Conservation (phyloP, 495 filamentous ascomycete genomes). For the Podospora tetraspora region DNA sequence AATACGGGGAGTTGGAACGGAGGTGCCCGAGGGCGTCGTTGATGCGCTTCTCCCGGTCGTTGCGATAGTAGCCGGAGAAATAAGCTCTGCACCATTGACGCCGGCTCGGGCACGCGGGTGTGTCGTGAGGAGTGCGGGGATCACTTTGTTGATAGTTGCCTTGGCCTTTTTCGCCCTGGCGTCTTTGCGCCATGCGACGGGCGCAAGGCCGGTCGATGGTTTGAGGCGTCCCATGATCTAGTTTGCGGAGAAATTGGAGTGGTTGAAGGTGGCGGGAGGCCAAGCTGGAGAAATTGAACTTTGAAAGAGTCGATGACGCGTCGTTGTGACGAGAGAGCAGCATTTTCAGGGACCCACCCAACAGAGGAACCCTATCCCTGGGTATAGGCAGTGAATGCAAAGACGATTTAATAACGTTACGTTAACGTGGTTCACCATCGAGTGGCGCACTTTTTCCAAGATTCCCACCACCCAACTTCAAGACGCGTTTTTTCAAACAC, state of each 20-base stretch:
- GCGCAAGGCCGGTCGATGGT: constrained; percentile 1
- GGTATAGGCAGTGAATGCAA: too few species aligned
- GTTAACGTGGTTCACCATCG: too few species aligned
- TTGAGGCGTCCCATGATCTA: constrained; percentile 5
- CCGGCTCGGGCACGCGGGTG: constrained; percentile 47
- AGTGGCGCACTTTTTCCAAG: too few species aligned
- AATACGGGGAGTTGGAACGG: constrained; percentile 25
- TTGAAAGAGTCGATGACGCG: not conserved
- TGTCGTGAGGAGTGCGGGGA: constrained; percentile 45
- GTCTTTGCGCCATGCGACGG: constrained; percentile 14
- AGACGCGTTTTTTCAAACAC: too few species aligned
- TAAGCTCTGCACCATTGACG: constrained; percentile 42
- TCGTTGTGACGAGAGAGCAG: not conserved
- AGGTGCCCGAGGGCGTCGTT: not conserved
- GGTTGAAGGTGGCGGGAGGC: not conserved
- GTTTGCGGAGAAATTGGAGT: not conserved
- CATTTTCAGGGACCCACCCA: not conserved
- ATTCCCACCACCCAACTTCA: too few species aligned
- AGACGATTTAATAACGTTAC: too few species aligned
- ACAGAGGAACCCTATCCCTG: not conserved
- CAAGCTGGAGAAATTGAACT: not conserved
- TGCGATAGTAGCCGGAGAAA: constrained; percentile 29
- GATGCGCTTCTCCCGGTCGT: constrained; percentile 2
- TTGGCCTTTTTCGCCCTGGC: constrained; percentile 47
- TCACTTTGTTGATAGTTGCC: constrained; percentile 45